Evolutionary conservation across 2,329 filamentous ascomycete genomes (phyloP), one percentile per base, ranked within the genome.

Genomic region (Tolypocladium guangdongense): DNA sequence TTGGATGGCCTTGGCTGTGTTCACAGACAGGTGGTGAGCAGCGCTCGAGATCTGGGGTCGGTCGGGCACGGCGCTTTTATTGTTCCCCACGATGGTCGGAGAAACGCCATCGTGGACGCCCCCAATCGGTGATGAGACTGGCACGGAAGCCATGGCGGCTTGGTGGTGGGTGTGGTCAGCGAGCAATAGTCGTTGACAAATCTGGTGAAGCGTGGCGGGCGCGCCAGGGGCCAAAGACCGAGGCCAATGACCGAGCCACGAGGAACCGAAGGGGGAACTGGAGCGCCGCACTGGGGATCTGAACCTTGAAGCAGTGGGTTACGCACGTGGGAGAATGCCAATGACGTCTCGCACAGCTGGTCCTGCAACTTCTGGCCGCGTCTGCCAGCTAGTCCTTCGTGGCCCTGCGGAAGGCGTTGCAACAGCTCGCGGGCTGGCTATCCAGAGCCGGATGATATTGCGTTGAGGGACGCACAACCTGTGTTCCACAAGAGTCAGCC

Each of bases 51-150:
- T 54, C 49, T 54, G 57, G 54, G 57, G 58, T 52, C 59, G 58
- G 55, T 57, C 57, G 49, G 52, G 52, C 47, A 35, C 39, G 43
- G 53, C 52, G 52, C 45, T 52, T 30, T 57, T 56, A 56, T 55
- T 51, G 51, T 50, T 35, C 30, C 39, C 33, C 46, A 14, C 20
- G 37, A 49, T 7, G 20, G 24, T 22, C 27, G 56, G 57, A 54
- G 54, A 53, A 50, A 53, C 49, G 55, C 56, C 53, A 49, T 57
- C 58, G 56, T 51, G 55, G 56, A 62, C 61, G 57, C 67, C 69
- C 65, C 70, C 73, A 65, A 80, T 70, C 54, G 77, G 74, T 58
- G 76, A 77, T 46, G 66, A 65, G 57, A 74, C 59, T 58, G 65
- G 27, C 57, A 67, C 69, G 57, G 71, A 54, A 39, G 54, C 63